These are phyloP conservation scores for Ustilago nuda DNA, from an alignment of 1,284 basidiomycete species.

Conservation along the genomic window DNA sequence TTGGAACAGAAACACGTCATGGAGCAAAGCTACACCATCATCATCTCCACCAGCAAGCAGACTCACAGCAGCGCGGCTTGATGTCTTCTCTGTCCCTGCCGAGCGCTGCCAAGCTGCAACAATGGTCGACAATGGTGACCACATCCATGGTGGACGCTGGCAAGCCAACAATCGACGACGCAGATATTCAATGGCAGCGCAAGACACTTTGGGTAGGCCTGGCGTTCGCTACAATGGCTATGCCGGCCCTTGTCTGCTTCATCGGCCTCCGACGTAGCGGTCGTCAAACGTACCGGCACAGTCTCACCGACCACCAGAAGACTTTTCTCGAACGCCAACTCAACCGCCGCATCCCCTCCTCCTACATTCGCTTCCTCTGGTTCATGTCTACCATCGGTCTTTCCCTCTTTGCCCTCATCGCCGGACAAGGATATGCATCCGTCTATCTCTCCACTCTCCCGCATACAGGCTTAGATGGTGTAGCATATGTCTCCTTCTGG, in stretches of 20 bases:
- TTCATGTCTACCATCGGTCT: slow-evolving; percentile 73
- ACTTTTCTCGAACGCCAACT: slow-evolving; percentile 72
- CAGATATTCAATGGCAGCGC: slow-evolving; percentile 73
- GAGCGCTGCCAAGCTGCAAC: slow-evolving; percentile 17
- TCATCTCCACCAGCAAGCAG: neutral
- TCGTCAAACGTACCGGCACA: slow-evolving; percentile 66
- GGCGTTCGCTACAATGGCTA: slow-evolving; percentile 74
- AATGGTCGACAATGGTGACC: slow-evolving; percentile 15
- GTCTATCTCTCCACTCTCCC: slow-evolving; percentile 73
- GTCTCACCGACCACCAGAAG: slow-evolving; percentile 69
- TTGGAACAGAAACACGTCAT: slow-evolving; percentile 37
- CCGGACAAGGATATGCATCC: slow-evolving; percentile 74
- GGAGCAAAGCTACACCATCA: slow-evolving; percentile 12
- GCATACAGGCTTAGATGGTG: slow-evolving; percentile 73
- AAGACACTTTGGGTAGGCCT: slow-evolving; percentile 74
- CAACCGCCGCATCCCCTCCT: slow-evolving; percentile 72
- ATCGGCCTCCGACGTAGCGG: slow-evolving; percentile 62
- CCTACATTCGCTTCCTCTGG: slow-evolving; percentile 74
- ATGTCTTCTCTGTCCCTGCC: slow-evolving; percentile 21
- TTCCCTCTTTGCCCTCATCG: slow-evolving; percentile 73
- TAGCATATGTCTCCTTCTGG: slow-evolving; percentile 74
- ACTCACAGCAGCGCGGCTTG: neutral
- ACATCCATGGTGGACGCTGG: neutral
- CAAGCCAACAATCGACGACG: slow-evolving; percentile 46
- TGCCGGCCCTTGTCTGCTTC: slow-evolving; percentile 71